A percentile compares a stretch with the other conserved stretches of the same genome.
Conservation (phyloP, 306 rosid species). For the Castanopsis chinensis region DNA sequence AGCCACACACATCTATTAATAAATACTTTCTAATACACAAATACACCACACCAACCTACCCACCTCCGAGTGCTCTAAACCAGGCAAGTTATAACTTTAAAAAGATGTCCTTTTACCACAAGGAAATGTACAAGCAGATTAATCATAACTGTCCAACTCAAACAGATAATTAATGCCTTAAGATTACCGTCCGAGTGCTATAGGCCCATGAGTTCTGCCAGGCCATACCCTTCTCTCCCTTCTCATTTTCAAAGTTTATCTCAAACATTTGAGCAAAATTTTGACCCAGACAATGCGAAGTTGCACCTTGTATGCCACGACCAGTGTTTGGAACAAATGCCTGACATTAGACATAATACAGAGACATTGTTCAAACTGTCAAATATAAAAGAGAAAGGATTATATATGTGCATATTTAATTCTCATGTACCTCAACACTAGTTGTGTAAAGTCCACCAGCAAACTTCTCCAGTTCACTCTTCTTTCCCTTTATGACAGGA, state of each 20-base stretch:
- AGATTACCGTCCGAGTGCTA: conserved; percentile 84
- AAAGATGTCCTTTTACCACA: neutral
- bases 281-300: conserved; percentile 96
- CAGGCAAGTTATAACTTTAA: neutral
- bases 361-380: conserved; percentile 6
- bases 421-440: conserved; percentile 73
- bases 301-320: conserved; percentile 95
- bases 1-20: neutral
- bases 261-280: conserved; percentile 97
- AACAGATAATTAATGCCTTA: conserved; percentile 8
- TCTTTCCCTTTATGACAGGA: conserved; percentile 92
- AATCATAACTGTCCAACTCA: conserved; percentile 1
- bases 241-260: conserved; percentile 89
- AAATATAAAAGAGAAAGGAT: conserved; percentile 2
- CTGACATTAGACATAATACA: conserved; percentile 33
- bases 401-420: neutral
- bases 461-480: conserved; percentile 93
- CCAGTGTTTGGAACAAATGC: conserved; percentile 95
- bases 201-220: conserved; percentile 99
- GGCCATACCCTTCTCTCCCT: conserved; percentile 79
- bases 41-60: neutral
- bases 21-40: neutral
- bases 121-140: neutral
- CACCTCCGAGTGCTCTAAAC: neutral
- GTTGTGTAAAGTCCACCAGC: conserved; percentile 99